Conservation (phyloP, 768 basidiomycete species). For the Lactarius hengduanensis region DNA sequence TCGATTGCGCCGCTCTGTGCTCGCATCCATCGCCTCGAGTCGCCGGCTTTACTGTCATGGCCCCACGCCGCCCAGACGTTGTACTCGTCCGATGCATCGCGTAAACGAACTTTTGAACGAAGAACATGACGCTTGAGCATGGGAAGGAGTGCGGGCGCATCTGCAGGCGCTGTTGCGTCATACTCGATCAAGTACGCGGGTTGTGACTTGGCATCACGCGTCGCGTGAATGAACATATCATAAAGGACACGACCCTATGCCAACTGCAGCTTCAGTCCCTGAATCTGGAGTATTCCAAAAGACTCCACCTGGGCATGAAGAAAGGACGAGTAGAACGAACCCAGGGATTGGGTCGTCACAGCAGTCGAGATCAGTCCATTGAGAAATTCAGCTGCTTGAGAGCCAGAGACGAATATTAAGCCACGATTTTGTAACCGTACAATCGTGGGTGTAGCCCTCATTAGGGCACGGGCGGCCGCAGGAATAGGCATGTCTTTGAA, state of each 20-base stretch:
- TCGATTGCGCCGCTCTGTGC: constrained; percentile 77
- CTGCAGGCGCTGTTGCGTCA: constrained; percentile 47
- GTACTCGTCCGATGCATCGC: constrained; percentile 74
- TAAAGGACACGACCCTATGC: constrained; percentile 83
- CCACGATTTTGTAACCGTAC: constrained; percentile 66
- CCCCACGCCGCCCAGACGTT: constrained; percentile 86
- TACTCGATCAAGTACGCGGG: constrained; percentile 69
- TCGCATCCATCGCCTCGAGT: constrained; percentile 49
- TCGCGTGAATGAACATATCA: constrained; percentile 82
- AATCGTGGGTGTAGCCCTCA: constrained; percentile 43
- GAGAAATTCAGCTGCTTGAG: constrained; percentile 78
- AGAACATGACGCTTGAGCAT: constrained; percentile 82
- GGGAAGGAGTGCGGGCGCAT: constrained; percentile 59
- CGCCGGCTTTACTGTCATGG: constrained; percentile 39
- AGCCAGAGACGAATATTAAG: constrained; percentile 74
- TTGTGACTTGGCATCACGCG: constrained; percentile 42
- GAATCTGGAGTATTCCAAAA: constrained; percentile 13
- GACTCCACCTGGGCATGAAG: constrained; percentile 72
- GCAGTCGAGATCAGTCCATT: constrained; percentile 68
- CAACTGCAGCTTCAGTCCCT: constrained; percentile 25
- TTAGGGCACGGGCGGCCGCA: constrained; percentile 42
- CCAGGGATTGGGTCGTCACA: constrained; percentile 43
- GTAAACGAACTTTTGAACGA: constrained; percentile 83
- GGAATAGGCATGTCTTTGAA: constrained; percentile 36
- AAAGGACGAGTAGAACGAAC: constrained; percentile 68